Conservation (phyloP, 192 early-diverging fungal species). For the Umbelopsis ramanniana region DNA sequence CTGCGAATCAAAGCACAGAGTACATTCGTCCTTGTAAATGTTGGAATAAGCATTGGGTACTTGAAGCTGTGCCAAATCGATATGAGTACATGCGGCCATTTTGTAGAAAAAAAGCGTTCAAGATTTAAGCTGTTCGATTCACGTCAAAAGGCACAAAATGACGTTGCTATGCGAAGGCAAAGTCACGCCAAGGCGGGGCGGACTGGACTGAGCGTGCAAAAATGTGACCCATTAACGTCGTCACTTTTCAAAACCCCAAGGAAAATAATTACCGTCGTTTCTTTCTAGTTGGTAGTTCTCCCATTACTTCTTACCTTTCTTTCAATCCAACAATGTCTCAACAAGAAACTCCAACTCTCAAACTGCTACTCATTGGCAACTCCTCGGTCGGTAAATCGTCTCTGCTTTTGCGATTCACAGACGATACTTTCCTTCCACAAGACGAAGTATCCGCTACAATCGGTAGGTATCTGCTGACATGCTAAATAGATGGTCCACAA, state of each 20-base stretch:
- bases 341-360: slow-evolving; percentile 73
- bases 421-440: slow-evolving; percentile 90
- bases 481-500: not conserved
- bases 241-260: not conserved
- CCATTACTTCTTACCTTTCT: not conserved
- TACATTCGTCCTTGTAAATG: slow-evolving; percentile 96
- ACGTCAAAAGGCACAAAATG: not conserved
- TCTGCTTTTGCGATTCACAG: slow-evolving; percentile 90
- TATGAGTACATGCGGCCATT: slow-evolving; percentile 60
- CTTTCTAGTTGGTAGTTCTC: not conserved
- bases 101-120: not conserved
- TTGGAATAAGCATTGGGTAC: slow-evolving; percentile 49
- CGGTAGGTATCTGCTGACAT: slow-evolving; percentile 42
- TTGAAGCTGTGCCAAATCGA: slow-evolving; percentile 41
- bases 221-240: not conserved
- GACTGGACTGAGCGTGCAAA: not conserved
- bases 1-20: slow-evolving; percentile 86
- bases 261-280: not conserved
- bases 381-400: slow-evolving; percentile 95
- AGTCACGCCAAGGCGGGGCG: not conserved
- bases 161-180: not conserved
- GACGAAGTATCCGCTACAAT: slow-evolving; percentile 92
- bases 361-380: slow-evolving; percentile 95
- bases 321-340: slow-evolving; percentile 21
- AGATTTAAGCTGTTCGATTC: not conserved